A percentile compares a stretch with the other conserved stretches of the same genome.
Conservation (phyloP, 2,329 filamentous ascomycete species). For the Elsinoe arachidis region DNA sequence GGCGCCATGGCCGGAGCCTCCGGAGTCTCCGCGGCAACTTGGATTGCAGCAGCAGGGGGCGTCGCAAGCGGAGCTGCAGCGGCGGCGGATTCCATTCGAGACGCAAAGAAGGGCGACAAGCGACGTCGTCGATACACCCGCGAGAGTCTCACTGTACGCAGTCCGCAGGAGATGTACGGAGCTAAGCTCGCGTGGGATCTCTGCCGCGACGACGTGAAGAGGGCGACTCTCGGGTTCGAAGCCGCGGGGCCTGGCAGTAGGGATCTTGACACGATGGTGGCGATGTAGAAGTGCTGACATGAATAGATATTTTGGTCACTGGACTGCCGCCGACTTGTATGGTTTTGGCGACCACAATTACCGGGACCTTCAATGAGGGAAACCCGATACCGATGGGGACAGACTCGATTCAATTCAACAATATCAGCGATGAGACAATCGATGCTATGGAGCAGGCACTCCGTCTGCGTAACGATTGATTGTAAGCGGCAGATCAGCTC, state of each 20-base stretch:
- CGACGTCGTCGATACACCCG: neutral
- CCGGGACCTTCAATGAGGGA: constrained; percentile 15
- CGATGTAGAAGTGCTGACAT: neutral
- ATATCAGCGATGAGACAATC: constrained; percentile 9
- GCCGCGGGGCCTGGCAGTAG: constrained; percentile 6
- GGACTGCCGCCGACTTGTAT: constrained; percentile 16
- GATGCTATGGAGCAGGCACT: constrained; percentile 13
- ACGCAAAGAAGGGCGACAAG: neutral
- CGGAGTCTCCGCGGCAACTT: neutral
- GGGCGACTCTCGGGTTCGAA: constrained; percentile 1
- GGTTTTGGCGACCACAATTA: constrained; percentile 13
- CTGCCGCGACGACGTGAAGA: neutral
- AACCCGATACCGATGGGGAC: constrained; percentile 13
- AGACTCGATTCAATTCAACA: constrained; percentile 16
- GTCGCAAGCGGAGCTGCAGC: neutral
- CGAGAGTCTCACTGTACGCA: neutral
- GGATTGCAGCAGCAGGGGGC: neutral
- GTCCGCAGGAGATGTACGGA: neutral
- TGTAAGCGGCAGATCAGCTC: neutral
- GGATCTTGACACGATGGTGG: neutral
- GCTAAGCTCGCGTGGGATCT: constrained; percentile 4
- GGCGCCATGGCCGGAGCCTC: neutral
- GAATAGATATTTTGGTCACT: constrained; percentile 3
- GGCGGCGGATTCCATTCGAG: neutral
- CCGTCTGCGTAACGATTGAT: neutral